Percentiles rank a stretch among this genome's conserved stretches.
phyloP scores from a whole-genome alignment of 495 filamentous ascomycete species.

The Darksidea phi region DNA sequence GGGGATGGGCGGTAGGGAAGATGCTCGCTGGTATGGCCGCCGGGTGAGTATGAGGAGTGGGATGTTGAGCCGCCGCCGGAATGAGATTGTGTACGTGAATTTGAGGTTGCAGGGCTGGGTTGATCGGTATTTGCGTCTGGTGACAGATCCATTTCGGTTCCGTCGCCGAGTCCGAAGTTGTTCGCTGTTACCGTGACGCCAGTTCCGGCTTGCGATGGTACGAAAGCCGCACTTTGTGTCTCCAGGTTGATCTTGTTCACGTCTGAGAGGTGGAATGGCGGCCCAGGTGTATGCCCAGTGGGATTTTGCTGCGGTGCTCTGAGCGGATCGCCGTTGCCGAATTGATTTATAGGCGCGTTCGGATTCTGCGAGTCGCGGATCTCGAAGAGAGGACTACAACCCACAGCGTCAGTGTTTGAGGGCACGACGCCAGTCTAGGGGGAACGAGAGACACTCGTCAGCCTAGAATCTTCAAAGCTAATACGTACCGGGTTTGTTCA shows the following conservation, averaged over 20 bases:
- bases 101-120: conserved; percentile 33
- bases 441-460: conserved; percentile 11
- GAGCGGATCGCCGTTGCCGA: conserved; percentile 2
- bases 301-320: conserved; percentile 1
- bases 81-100: neutral
- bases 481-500: conserved; percentile 8
- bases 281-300: conserved; percentile 15
- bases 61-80: conserved; percentile 27
- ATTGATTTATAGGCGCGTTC: conserved; percentile 27
- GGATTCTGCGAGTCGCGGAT: conserved; percentile 34
- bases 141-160: conserved; percentile 32
- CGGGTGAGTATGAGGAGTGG: conserved; percentile 30
- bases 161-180: conserved; percentile 2
- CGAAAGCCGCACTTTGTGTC: conserved; percentile 5
- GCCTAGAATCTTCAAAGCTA: conserved; percentile 1
- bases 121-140: conserved; percentile 23
- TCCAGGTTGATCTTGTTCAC: conserved; percentile 20
- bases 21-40: conserved; percentile 18
- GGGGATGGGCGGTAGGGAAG: conserved; percentile 20
- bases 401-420: conserved; percentile 28
- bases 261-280: conserved; percentile 27
- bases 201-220: conserved; percentile 17
- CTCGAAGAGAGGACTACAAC: conserved; percentile 34
- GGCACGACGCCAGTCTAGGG: conserved; percentile 6
- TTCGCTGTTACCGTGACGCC: neutral